Evolutionary conservation across 2,329 filamentous ascomycete genomes (phyloP).

Genomic region (Cyclaneusma minus): DNA sequence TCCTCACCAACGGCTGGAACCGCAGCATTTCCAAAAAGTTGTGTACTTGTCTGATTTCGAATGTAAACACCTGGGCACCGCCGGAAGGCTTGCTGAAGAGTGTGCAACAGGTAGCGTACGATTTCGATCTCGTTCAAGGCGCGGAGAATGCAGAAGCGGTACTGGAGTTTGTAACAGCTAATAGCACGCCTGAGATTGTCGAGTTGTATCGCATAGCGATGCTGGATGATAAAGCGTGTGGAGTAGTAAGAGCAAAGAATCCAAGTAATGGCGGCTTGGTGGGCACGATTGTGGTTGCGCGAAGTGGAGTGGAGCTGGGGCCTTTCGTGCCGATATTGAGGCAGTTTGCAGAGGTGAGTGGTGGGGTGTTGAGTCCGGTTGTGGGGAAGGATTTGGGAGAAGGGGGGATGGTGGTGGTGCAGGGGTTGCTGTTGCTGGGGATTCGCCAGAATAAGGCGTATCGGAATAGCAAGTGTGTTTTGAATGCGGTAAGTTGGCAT

Average conservation of each 20-base stretch:
- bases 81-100: conserved; percentile 45
- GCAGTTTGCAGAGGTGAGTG: conserved; percentile 25
- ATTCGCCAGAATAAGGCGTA: conserved; percentile 51
- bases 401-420: conserved; percentile 46
- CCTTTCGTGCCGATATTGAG: conserved; percentile 45
- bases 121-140: conserved; percentile 53
- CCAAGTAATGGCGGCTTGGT: conserved; percentile 44
- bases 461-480: conserved; percentile 36
- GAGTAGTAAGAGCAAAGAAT: conserved; percentile 50
- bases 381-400: conserved; percentile 46
- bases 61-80: conserved; percentile 41
- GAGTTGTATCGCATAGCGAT: conserved; percentile 53
- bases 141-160: conserved; percentile 44
- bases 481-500: conserved; percentile 3
- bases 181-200: conserved; percentile 44
- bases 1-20: conserved; percentile 82
- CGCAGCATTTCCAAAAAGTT: conserved; percentile 45
- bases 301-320: conserved; percentile 38
- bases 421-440: conserved; percentile 48
- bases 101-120: conserved; percentile 36
- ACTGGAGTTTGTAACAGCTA: conserved; percentile 48
- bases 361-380: conserved; percentile 50
- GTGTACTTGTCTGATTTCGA: conserved; percentile 46
- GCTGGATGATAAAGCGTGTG: conserved; percentile 41
- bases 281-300: conserved; percentile 50